A percentile compares a stretch with the other conserved stretches of the same genome.
phyloP scores from a whole-genome alignment of 106 monocot species.

The Triglochin maritima region DNA sequence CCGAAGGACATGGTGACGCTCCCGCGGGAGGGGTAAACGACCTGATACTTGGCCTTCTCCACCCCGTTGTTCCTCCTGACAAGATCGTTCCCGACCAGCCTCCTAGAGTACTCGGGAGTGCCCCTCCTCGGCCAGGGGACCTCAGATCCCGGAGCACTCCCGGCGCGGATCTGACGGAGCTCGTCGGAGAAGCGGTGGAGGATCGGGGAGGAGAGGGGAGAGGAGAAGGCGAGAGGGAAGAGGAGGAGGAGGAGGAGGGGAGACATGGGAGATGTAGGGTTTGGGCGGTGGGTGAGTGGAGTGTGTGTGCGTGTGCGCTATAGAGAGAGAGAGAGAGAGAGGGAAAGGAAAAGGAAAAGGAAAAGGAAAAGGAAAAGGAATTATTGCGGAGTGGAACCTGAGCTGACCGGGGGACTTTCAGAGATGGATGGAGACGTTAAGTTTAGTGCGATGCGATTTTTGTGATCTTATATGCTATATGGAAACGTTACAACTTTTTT shows the following conservation, averaged over 20 bases:
- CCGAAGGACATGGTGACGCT: conserved; percentile 45
- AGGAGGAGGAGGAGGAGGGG: conserved; percentile 1
- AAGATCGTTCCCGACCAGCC: conserved; percentile 48
- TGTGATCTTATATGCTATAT: no score
- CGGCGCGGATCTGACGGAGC: conserved; percentile 14
- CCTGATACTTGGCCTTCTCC: conserved; percentile 26
- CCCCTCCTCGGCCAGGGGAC: conserved; percentile 27
- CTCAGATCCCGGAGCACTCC: neutral
- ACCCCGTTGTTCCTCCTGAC: conserved; percentile 28
- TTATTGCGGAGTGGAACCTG: no score
- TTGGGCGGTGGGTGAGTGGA: neutral
- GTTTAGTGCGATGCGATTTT: no score
- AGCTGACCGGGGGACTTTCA: no score
- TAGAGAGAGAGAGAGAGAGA: no score
- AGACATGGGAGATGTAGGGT: neutral
- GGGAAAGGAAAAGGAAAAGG: neutral
- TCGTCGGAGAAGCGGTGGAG: conserved; percentile 90
- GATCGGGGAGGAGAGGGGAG: conserved; percentile 18
- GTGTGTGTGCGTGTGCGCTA: no score
- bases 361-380: no score
- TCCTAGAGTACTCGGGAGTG: conserved; percentile 52
- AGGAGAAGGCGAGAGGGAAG: neutral
- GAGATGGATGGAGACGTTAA: no score
- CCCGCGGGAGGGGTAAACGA: conserved; percentile 53
- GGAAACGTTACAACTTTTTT: no score